Evolutionary conservation across 306 rosid species (phyloP), one percentile per base, ranked within the genome.

Genomic region (Lablab purpureus): DNA sequence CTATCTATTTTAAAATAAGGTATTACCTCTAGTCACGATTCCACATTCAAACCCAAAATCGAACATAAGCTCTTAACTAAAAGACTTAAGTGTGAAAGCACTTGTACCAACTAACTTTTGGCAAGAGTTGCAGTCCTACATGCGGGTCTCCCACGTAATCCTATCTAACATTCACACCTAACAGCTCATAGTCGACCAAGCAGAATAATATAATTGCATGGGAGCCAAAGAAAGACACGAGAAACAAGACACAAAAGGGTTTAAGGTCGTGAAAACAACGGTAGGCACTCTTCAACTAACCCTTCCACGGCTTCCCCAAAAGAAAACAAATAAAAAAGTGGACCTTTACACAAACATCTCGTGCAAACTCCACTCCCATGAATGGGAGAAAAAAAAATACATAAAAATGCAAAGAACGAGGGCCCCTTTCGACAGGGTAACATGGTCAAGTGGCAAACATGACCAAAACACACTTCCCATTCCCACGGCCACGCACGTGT

Each of bases 241-340:
- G 75, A 41, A 76, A 54, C 23, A 45, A 60, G 40, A 63, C 75
- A 70, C 63, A 54, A 40, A 25, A 27, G 21, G 52, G 7, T 23
- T 74, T 74, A 63, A 68, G 84, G 83, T 74, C 32, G 54, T 50
- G 78, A 78, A 78, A 68, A 62, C 81, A 75, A 50, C 63, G 2
- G 7, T 52, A 80, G 67, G 73, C 76, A 60, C 83, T 80, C 63
- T 66, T 3, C 56, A 58, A 49, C 67, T 47, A 76, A 45, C 37
- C 66, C 22, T 10, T 41, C 43, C 30, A n/a, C 9, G 34, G 59
- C 68, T 55, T 74, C 64, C 28, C 74, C 67, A 41, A 59, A 76
- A 56, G 67, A 54, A 76, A 79, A 79, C 25, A 28, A 63, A 17
- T 28, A 34, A 40, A 40, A 83, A 71, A 67, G 55, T 49, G 82